Conservation (phyloP, 2,329 filamentous ascomycete species). For the Aspergillus uvarum region DNA sequence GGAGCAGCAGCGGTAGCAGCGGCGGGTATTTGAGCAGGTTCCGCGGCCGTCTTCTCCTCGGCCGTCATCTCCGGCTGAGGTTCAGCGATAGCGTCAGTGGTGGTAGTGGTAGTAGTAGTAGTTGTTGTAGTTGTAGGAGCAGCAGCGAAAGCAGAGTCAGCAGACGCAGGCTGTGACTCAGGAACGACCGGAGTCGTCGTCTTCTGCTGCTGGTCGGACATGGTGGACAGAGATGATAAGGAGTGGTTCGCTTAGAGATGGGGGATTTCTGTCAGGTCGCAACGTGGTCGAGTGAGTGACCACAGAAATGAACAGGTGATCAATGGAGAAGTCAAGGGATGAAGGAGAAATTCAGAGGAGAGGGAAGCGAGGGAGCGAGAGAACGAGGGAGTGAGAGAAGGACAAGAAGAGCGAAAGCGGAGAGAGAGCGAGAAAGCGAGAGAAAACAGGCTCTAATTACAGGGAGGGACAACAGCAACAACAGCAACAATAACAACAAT, state of each 20-base stretch:
- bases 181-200: slow-evolving; percentile 1
- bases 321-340: background rate
- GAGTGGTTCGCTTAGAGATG: background rate
- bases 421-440: background rate
- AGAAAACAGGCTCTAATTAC: slow-evolving; percentile 6
- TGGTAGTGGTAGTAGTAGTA: too few species aligned
- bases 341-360: background rate
- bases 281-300: background rate
- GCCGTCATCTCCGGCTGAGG: slow-evolving; percentile 1
- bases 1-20: slow-evolving; percentile 13
- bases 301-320: background rate
- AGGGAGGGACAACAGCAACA: background rate
- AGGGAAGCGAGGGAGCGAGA: slow-evolving; percentile 1
- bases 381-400: background rate
- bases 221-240: slow-evolving; percentile 1
- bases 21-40: slow-evolving; percentile 3
- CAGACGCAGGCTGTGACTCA: slow-evolving; percentile 1
- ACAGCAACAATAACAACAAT: background rate
- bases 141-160: background rate
- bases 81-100: background rate
- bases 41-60: slow-evolving; percentile 1
- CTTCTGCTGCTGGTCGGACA: slow-evolving; percentile 16
- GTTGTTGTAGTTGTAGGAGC: background rate
- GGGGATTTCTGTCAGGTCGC: background rate
- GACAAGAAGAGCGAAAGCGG: slow-evolving; percentile 1